These are phyloP conservation scores for Solanum pimpinellifolium DNA, from an alignment of 257 asterid species.

Conservation along the genomic window DNA sequence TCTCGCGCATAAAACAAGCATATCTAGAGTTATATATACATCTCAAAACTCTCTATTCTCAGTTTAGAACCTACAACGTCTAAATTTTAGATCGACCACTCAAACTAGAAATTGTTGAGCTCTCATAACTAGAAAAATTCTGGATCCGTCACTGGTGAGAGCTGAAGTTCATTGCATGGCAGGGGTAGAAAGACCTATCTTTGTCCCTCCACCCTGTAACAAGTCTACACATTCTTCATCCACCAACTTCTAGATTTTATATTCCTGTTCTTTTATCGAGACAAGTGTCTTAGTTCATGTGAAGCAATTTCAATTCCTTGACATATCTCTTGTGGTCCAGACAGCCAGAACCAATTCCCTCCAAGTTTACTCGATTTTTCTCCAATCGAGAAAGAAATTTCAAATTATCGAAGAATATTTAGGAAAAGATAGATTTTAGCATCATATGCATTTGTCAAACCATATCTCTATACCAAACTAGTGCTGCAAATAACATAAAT, in stretches of 20 bases:
- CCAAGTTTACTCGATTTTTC: neutral
- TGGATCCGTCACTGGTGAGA: neutral
- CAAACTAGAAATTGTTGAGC: neutral
- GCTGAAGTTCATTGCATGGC: neutral
- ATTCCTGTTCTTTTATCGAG: neutral
- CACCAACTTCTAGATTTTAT: neutral
- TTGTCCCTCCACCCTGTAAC: neutral
- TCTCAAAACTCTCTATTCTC: neutral
- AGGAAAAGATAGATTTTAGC: neutral
- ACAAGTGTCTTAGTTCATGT: neutral
- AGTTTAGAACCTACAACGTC: neutral
- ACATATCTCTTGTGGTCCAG: neutral
- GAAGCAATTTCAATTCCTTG: neutral
- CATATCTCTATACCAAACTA: too few relatives aligned
- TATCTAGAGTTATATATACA: neutral
- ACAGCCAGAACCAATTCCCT: neutral
- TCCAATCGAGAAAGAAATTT: neutral
- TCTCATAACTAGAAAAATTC: neutral
- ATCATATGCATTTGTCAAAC: conserved; percentile 6
- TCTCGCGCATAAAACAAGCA: neutral
- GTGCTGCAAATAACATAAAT: conserved; percentile 9
- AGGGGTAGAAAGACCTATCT: neutral
- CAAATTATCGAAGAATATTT: neutral
- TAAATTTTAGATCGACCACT: neutral
- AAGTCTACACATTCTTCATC: neutral